Evolutionary conservation across 768 basidiomycete species (phyloP).

Genomic region (Clathrus columnatus): DNA sequence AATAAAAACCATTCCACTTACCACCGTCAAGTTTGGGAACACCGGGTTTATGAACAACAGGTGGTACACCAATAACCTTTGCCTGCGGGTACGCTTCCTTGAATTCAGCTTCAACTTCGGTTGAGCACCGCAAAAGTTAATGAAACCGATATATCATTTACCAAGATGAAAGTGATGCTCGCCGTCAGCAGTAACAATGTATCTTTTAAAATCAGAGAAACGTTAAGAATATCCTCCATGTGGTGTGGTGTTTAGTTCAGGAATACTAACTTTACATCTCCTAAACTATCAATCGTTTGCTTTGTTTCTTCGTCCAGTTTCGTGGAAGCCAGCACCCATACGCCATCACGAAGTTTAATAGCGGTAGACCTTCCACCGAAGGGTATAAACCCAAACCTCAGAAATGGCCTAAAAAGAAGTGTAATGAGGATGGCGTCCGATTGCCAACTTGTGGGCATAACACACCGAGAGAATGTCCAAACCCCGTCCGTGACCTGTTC

Average conservation of each 20-base stretch:
- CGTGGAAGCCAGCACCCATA: conserved; percentile 81
- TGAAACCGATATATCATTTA: conserved; percentile 19
- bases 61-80: conserved; percentile 61
- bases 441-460: conserved; percentile 8
- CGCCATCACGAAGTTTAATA: conserved; percentile 54
- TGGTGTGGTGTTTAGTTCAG: background rate
- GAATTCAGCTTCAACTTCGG: conserved; percentile 38
- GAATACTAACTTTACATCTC: conserved; percentile 51
- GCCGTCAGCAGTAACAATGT: conserved; percentile 48
- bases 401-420: conserved; percentile 44
- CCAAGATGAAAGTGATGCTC: conserved; percentile 55
- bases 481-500: conserved; percentile 46
- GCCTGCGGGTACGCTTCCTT: conserved; percentile 64
- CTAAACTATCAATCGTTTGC: conserved; percentile 48
- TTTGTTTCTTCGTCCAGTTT: conserved; percentile 61
- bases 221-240: background rate
- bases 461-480: conserved; percentile 59
- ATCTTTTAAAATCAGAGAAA: conserved; percentile 27
- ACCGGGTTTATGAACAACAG: conserved; percentile 38
- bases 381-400: conserved; percentile 57
- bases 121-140: conserved; percentile 21
- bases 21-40: conserved; percentile 56
- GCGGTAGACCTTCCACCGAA: conserved; percentile 82
- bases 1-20: conserved; percentile 22
- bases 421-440: conserved; percentile 8